phyloP scores from a whole-genome alignment of 805 yeast species.

The Ogataea nonfermentans region DNA sequence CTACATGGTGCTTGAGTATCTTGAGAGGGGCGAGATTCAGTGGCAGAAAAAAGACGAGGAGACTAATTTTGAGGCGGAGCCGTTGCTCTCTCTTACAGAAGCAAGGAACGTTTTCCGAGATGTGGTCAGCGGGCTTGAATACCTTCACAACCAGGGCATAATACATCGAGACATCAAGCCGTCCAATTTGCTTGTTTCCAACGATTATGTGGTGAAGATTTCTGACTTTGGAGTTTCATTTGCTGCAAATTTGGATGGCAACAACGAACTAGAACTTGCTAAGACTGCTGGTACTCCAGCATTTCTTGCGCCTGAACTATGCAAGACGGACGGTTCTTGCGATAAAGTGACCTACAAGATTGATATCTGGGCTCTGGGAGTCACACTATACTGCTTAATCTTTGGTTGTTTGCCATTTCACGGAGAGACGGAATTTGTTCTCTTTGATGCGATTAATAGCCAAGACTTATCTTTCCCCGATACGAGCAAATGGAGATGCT shows the following conservation, averaged over 20 bases:
- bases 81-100: constrained; percentile 64
- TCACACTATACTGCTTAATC: constrained; percentile 80
- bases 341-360: constrained; percentile 74
- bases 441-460: constrained; percentile 77
- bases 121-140: constrained; percentile 84
- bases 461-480: constrained; percentile 59
- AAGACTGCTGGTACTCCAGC: constrained; percentile 99
- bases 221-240: constrained; percentile 97
- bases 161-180: constrained; percentile 96
- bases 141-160: constrained; percentile 84
- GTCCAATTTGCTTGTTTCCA: constrained; percentile 75
- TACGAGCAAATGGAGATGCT: constrained; percentile 28
- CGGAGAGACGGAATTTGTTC: constrained; percentile 80
- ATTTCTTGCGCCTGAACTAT: constrained; percentile 91
- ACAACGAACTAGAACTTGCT: constrained; percentile 76
- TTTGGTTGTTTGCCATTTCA: constrained; percentile 89
- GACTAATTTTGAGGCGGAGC: constrained; percentile 39
- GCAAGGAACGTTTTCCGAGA: constrained; percentile 76
- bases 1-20: constrained; percentile 84
- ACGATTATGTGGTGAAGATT: constrained; percentile 76
- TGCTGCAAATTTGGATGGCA: constrained; percentile 49
- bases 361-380: constrained; percentile 98
- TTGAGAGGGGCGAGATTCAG: constrained; percentile 85
- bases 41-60: constrained; percentile 57
- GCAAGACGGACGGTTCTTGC: constrained; percentile 52